phyloP scores from a whole-genome alignment of 495 filamentous ascomycete genomes.

The Daldinia vernicosa region DNA sequence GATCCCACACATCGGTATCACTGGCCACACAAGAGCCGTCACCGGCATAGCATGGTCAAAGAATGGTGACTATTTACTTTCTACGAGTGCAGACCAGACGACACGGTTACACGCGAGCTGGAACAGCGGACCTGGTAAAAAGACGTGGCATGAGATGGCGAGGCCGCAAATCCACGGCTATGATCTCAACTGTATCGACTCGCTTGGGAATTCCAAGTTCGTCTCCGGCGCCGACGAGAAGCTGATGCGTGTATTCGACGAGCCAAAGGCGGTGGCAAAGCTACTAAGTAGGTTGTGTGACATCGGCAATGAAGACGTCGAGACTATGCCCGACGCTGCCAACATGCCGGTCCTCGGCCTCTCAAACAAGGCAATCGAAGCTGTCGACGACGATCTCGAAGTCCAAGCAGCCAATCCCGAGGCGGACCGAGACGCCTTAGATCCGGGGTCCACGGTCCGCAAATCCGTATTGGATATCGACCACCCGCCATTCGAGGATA shows the following conservation, averaged over 20 bases:
- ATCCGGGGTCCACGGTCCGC: conserved; percentile 53
- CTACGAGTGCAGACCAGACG: conserved; percentile 91
- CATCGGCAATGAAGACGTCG: conserved; percentile 54
- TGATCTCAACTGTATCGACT: conserved; percentile 92
- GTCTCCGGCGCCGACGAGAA: conserved; percentile 99
- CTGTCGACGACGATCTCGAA: conserved; percentile 62
- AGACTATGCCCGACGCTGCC: conserved; percentile 80
- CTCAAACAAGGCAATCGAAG: conserved; percentile 90
- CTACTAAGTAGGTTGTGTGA: conserved; percentile 75
- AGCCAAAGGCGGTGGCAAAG: conserved; percentile 82
- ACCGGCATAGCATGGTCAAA: conserved; percentile 85
- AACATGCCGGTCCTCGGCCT: conserved; percentile 94
- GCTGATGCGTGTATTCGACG: conserved; percentile 90
- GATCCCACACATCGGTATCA: conserved; percentile 78
- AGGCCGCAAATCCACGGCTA: conserved; percentile 98
- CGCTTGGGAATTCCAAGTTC: conserved; percentile 74
- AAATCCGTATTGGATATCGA: conserved; percentile 59
- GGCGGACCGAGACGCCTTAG: conserved; percentile 51
- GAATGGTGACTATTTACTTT: conserved; percentile 84
- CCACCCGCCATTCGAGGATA: conserved; percentile 87
- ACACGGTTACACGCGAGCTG: conserved; percentile 92
- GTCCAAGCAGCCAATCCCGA: conserved; percentile 51
- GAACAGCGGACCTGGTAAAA: conserved; percentile 55
- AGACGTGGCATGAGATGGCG: conserved; percentile 93
- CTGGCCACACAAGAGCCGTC: conserved; percentile 82